phyloP scores from a whole-genome alignment of 768 basidiomycete genomes.

The Leccinum disarticulatum region DNA sequence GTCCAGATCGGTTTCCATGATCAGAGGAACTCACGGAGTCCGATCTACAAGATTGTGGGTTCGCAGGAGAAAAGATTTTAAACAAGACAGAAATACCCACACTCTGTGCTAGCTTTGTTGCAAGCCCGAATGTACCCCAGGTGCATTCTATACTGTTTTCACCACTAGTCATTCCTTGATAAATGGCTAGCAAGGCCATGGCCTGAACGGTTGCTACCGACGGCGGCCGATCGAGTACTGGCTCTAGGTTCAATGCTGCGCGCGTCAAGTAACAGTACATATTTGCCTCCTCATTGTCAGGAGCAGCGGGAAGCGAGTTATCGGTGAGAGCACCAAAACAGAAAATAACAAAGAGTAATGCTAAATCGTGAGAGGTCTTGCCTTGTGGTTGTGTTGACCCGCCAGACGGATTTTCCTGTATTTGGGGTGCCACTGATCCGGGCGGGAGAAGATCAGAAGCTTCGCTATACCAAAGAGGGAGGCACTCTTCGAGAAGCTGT shows the following conservation, averaged over 20 bases:
- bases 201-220: constrained; percentile 71
- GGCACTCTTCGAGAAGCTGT: constrained; percentile 62
- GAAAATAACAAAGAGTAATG: constrained; percentile 60
- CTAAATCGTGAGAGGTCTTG: constrained; percentile 57
- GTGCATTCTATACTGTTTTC: constrained; percentile 72
- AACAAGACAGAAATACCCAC: constrained; percentile 39
- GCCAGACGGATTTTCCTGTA: constrained; percentile 4
- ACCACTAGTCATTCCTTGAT: constrained; percentile 62
- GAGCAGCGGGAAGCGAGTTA: constrained; percentile 47
- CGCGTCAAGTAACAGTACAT: constrained; percentile 61
- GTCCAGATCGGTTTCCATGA: constrained; percentile 1
- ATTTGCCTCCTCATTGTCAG: constrained; percentile 52
- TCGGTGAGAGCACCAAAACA: constrained; percentile 64
- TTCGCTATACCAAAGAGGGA: constrained; percentile 67
- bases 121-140: constrained; percentile 65
- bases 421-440: constrained; percentile 27
- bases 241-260: constrained; percentile 64
- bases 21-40: constrained; percentile 53
- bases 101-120: constrained; percentile 66
- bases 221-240: constrained; percentile 67
- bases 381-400: constrained; percentile 14
- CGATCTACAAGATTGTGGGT: constrained; percentile 44
- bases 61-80: constrained; percentile 1
- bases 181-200: constrained; percentile 66
- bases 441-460: constrained; percentile 33